Evolutionary conservation across 1,284 basidiomycete genomes (phyloP).

Genomic region (Leccinum variabile): DNA sequence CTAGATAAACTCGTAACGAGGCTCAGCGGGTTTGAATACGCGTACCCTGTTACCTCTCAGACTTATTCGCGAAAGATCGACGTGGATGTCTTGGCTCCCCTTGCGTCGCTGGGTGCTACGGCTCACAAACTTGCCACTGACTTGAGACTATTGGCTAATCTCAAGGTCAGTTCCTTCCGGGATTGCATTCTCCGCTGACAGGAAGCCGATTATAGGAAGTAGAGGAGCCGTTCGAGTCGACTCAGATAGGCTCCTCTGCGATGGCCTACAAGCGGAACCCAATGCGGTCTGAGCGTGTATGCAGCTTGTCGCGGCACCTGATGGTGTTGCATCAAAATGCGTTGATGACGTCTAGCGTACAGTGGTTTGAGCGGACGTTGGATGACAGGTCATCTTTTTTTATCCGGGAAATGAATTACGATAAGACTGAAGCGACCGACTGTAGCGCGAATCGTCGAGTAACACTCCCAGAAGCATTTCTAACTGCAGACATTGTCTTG

Average conservation of each 20-base stretch:
- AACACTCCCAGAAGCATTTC: constrained; percentile 94
- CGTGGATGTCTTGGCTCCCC: constrained; percentile 86
- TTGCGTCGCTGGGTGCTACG: constrained; percentile 91
- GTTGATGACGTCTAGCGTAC: constrained; percentile 87
- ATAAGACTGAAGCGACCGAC: constrained; percentile 5
- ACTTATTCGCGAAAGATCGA: constrained; percentile 99
- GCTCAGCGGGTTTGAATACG: constrained; percentile 89
- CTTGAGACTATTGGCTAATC: constrained; percentile 86
- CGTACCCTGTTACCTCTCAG: constrained; percentile 97
- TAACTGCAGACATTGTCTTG: constrained; percentile 95
- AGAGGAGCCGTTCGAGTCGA: constrained; percentile 98
- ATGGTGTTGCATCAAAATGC: constrained; percentile 94
- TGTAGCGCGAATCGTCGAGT: constrained; percentile 91
- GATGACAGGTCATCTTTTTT: constrained; percentile 73
- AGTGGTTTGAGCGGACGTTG: constrained; percentile 96
- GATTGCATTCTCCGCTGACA: constrained; percentile 13
- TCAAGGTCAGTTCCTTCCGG: constrained; percentile 60
- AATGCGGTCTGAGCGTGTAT: constrained; percentile 98
- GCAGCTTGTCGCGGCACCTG: constrained; percentile 89
- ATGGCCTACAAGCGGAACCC: constrained; percentile 99
- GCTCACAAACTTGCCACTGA: constrained; percentile 99
- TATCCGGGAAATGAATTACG: constrained; percentile 4
- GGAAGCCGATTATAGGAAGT: constrained; percentile 63
- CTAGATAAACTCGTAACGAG: constrained; percentile 89
- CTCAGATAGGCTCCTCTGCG: constrained; percentile 97